Evolutionary conservation across 306 rosid species (phyloP).

Genomic region (Ormosia semicastrata): DNA sequence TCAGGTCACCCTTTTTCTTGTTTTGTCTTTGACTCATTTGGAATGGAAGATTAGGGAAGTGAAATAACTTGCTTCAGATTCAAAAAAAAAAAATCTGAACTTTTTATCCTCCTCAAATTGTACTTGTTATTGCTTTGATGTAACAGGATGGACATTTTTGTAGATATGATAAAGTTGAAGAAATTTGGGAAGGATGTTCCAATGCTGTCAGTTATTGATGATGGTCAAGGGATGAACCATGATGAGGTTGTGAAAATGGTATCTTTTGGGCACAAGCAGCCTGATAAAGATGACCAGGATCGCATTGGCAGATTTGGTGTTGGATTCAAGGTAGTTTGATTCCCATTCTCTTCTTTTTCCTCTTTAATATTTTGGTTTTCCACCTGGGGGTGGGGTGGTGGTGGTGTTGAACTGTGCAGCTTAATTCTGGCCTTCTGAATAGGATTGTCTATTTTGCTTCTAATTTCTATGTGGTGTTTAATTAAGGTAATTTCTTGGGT

Average conservation of each 20-base stretch:
- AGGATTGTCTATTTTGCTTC: not conserved
- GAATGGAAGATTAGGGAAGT: constrained; percentile 1
- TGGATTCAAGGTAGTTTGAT: constrained; percentile 54
- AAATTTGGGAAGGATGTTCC: constrained; percentile 43
- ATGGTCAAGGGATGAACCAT: constrained; percentile 61
- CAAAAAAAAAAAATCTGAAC: not conserved
- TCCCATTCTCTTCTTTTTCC: not conserved
- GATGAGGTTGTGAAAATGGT: constrained; percentile 50
- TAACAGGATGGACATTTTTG: constrained; percentile 48
- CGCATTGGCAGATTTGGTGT: constrained; percentile 63
- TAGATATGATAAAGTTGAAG: constrained; percentile 45
- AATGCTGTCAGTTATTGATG: constrained; percentile 50
- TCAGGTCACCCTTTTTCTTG: not conserved
- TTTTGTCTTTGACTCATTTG: not conserved
- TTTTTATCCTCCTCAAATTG: not conserved
- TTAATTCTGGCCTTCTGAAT: not conserved
- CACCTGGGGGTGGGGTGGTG: not conserved
- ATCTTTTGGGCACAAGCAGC: constrained; percentile 50
- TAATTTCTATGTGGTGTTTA: not conserved
- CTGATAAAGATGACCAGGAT: constrained; percentile 30
- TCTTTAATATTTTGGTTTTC: not conserved
- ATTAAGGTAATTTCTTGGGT: not conserved
- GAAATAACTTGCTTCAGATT: constrained; percentile 3
- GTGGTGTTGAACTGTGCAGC: not conserved
- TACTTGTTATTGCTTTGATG: constrained; percentile 16